Evolutionary conservation across 306 rosid genomes (phyloP), one percentile per base, ranked within the genome.

Genomic region (Cucurbita maxima): DNA sequence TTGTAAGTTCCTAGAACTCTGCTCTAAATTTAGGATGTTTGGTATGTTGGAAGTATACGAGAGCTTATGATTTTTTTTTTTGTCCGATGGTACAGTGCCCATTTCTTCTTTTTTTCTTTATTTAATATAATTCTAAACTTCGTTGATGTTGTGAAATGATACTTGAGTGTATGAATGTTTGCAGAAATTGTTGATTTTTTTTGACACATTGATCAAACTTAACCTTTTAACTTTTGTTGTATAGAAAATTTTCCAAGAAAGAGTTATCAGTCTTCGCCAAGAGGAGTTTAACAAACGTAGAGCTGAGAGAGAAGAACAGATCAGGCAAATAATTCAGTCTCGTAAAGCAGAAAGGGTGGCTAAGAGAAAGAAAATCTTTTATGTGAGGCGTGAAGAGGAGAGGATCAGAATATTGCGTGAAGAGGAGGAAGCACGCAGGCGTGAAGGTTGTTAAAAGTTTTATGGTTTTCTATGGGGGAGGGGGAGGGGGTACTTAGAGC

Each of bases 351-450:
- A 91, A 61, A 86, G 96, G 81, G 96, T 86, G 22, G 78, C 59
- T 38, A 72, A 77, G 84, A 88, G 99, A 79, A 95, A 91, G 89
- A 83, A 84, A 76, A 89, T 89, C 77, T 89, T 66, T 76, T 91
- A 85, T 77, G 87, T 95, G 63, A 83, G 77, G 67, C 58, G 82
- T 16, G 97, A 95, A 76, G 99, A 95, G 79, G 99, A 95, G 82
- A 89, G 85, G 51, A 87, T 66, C 16, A 81, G 71, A 56, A 95
- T 78, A 78, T 76, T 88, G 84, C 86, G 11, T 0, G 97, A 88
- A 84, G 96, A 86, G 79, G 97, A 91, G 84, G 97, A 95, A 81
- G 90, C 91, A 16, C 79, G 81, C 53, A 91, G 83, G 78, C 92
- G 12, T 5, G 97, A 95, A 89, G 97, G 99, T 95, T 16, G 11